Evolutionary conservation across 2,329 filamentous ascomycete species (phyloP), one percentile per base, ranked within the genome.

Genomic region (Aureobasidium uvarum): DNA sequence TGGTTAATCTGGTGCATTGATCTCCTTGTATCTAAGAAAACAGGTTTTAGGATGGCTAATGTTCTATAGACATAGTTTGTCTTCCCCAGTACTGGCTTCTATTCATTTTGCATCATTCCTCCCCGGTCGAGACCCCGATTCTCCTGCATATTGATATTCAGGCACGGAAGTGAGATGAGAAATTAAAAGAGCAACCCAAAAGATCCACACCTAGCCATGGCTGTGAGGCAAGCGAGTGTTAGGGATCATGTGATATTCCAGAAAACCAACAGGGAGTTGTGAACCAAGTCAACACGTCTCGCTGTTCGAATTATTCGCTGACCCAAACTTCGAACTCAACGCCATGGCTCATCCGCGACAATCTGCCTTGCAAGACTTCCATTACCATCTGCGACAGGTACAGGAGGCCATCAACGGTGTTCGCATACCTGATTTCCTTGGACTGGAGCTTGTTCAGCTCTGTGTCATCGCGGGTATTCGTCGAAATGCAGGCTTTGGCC

Each of bases 401-500:
- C 25, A 60, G 28, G 41, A 60, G 48, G 41, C 56, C 41, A 60
- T 60, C 41, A 46, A 60, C 11, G 41, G 56, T 60, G 56, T 60
- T 60, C 28, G 41, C 5, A 60, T 48, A 60, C 41, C 56, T 48
- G 41, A 60, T 7, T 48, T 36, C 55, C 56, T 60, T 46, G 25
- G 54, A 58, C 25, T 60, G 28, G 56, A 48, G 43, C n/a, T 60
- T 39, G 31, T 48, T 36, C 41, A 60, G 56, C 41, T 63, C 23
- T 67, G 67, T 33, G 36, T 60, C 16, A 58, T 68, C 13, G 66
- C 64, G 14, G 68, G 69, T 33, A 69, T 70, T 50, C 67, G 69
- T 46, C 67, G 67, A 46, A 46, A 69, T 59, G 38, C 56, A n/a
- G 68, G 64, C 36, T 70, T 69, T 45, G 68, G 55, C 31, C 6